These are phyloP conservation scores for Hypoxylon sp. DNA, from an alignment of 2,329 filamentous ascomycete species.

Conservation along the genomic window DNA sequence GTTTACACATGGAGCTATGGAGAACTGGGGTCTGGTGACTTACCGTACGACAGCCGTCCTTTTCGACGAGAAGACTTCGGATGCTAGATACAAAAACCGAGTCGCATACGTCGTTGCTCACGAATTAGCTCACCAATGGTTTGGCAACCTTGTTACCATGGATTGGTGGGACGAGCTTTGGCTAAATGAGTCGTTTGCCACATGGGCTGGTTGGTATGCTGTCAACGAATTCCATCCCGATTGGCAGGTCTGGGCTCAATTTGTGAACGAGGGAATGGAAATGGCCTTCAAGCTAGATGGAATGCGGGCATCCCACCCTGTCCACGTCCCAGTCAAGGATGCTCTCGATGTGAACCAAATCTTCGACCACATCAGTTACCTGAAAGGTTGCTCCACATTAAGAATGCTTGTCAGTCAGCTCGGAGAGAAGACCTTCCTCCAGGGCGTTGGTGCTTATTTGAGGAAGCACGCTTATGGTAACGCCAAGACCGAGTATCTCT, in stretches of 20 bases:
- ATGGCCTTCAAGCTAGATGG: conserved; percentile 91
- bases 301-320: conserved; percentile 92
- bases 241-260: conserved; percentile 98
- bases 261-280: conserved; percentile 95
- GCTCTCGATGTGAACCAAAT: conserved; percentile 98
- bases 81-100: conserved; percentile 90
- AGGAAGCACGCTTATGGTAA: conserved; percentile 90
- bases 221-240: conserved; percentile 94
- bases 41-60: conserved; percentile 95
- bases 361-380: conserved; percentile 96
- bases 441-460: conserved; percentile 90
- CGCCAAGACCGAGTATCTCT: conserved; percentile 91
- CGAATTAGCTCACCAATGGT: conserved; percentile 97
- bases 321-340: conserved; percentile 94
- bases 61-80: conserved; percentile 94
- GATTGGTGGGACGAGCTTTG: conserved; percentile 96
- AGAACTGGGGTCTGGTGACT: conserved; percentile 97
- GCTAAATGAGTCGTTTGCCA: conserved; percentile 97
- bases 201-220: conserved; percentile 97
- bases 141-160: conserved; percentile 95
- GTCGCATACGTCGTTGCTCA: conserved; percentile 99
- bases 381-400: conserved; percentile 96
- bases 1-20: conserved; percentile 90
- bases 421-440: conserved; percentile 88
- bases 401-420: conserved; percentile 96